Percentiles rank a stretch among this genome's conserved stretches.
Evolutionary conservation across 495 filamentous ascomycete species (phyloP).

Genomic region (Sporormia fimetaria): DNA sequence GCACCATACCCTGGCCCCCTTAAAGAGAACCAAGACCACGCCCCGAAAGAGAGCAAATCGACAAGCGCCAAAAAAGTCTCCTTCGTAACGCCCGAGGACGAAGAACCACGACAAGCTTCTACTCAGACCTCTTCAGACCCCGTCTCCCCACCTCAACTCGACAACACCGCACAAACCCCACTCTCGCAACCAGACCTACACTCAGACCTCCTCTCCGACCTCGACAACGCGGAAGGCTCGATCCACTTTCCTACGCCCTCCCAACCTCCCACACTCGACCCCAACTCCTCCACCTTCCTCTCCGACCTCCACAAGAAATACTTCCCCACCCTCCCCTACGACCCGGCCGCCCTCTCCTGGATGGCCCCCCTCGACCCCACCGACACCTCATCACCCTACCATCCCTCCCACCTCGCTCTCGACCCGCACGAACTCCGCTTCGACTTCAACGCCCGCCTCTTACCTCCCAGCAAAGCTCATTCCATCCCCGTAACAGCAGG

Average conservation of each 20-base stretch:
- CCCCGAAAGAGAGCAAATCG: slow-evolving; percentile 1
- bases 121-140: neutral
- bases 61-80: slow-evolving; percentile 25
- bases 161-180: slow-evolving; percentile 19
- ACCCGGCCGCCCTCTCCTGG: slow-evolving; percentile 82
- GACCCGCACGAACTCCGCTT: slow-evolving; percentile 74
- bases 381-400: slow-evolving; percentile 56
- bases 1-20: neutral
- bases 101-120: slow-evolving; percentile 1
- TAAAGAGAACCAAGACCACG: slow-evolving; percentile 5
- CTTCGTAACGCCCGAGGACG: slow-evolving; percentile 9
- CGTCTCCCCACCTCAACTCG: neutral
- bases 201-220: slow-evolving; percentile 34
- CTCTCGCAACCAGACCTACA: slow-evolving; percentile 27
- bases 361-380: slow-evolving; percentile 58
- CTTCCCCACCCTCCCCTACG: slow-evolving; percentile 75
- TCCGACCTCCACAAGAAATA: slow-evolving; percentile 75
- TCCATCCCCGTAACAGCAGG: slow-evolving; percentile 62
- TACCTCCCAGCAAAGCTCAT: slow-evolving; percentile 62
- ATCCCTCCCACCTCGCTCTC: slow-evolving; percentile 59
- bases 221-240: slow-evolving; percentile 7
- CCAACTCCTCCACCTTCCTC: slow-evolving; percentile 69
- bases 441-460: slow-evolving; percentile 65
- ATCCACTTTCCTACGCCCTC: slow-evolving; percentile 53
- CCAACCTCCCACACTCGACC: slow-evolving; percentile 63